phyloP scores from a whole-genome alignment of 352 stramenopile species.

The Phytophthora cactorum region DNA sequence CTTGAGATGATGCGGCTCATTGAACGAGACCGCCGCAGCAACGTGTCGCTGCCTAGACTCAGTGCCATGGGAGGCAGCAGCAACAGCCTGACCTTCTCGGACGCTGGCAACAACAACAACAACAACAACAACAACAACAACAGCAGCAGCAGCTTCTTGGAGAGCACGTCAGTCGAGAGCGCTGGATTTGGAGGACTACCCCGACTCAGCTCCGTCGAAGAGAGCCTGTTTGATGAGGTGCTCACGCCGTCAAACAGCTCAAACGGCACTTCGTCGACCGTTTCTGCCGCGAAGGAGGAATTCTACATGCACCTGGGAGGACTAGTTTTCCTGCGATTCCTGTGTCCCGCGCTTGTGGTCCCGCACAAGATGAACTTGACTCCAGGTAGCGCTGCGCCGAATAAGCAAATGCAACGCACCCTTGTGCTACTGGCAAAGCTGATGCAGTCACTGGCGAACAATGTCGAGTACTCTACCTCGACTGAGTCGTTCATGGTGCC shows the following conservation, averaged over 20 bases:
- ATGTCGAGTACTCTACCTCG: slow-evolving; percentile 67
- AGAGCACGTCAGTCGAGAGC: slow-evolving; percentile 46
- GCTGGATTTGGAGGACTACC: slow-evolving; percentile 45
- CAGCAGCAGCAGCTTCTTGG: slow-evolving; percentile 36
- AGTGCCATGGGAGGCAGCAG: slow-evolving; percentile 59
- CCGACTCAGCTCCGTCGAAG: slow-evolving; percentile 59
- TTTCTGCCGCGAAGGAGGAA: slow-evolving; percentile 57
- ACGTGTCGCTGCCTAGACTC: slow-evolving; percentile 51
- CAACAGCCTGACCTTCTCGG: slow-evolving; percentile 28
- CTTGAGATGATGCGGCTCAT: slow-evolving; percentile 77
- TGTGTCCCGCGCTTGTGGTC: slow-evolving; percentile 78
- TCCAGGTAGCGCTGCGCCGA: slow-evolving; percentile 43
- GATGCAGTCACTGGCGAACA: slow-evolving; percentile 84
- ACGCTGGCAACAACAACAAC: slow-evolving; percentile 34
- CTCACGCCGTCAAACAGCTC: slow-evolving; percentile 32
- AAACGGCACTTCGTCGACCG: slow-evolving; percentile 28
- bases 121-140: no score
- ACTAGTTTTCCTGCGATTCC: slow-evolving; percentile 78
- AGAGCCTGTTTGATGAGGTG: slow-evolving; percentile 47
- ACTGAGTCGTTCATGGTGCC: slow-evolving; percentile 81
- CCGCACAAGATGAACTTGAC: slow-evolving; percentile 78
- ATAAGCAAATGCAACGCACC: slow-evolving; percentile 63
- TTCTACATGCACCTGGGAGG: slow-evolving; percentile 82
- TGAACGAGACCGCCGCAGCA: slow-evolving; percentile 62
- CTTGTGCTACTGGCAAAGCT: slow-evolving; percentile 82